Percentiles rank a stretch among this genome's conserved stretches.
phyloP scores from a whole-genome alignment of 2,329 filamentous ascomycete species.

The Diaporthe ilicicola region DNA sequence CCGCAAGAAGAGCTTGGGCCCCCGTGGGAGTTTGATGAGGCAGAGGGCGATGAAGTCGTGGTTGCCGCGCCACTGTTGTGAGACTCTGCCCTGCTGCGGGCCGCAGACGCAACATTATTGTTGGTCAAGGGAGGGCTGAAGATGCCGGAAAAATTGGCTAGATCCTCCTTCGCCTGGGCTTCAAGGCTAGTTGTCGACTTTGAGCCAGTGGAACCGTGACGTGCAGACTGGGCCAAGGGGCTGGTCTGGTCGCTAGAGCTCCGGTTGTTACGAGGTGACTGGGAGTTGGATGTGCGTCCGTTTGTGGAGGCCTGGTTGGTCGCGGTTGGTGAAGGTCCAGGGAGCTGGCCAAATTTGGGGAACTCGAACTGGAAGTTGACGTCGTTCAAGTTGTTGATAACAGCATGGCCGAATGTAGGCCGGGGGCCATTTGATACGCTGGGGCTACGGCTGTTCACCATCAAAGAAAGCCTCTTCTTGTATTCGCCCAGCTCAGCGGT shows the following conservation, averaged over 20 bases:
- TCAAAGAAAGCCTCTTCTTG: conserved; percentile 81
- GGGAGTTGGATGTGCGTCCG: conserved; percentile 30
- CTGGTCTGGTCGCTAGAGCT: conserved; percentile 45
- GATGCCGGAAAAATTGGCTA: conserved; percentile 64
- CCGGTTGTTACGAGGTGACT: conserved; percentile 34
- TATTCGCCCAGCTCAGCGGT: conserved; percentile 88
- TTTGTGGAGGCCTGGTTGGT: conserved; percentile 36
- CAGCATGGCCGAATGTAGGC: conserved; percentile 57
- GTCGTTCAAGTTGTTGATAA: conserved; percentile 69
- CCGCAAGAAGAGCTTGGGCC: conserved; percentile 74
- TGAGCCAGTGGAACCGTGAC: conserved; percentile 45
- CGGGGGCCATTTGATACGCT: conserved; percentile 45
- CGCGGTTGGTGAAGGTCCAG: conserved; percentile 49
- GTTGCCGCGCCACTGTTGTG: conserved; percentile 58
- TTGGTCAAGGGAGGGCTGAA: conserved; percentile 66
- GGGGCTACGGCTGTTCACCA: conserved; percentile 43
- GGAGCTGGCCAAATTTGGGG: conserved; percentile 86
- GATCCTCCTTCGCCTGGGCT: conserved; percentile 54
- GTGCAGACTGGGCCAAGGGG: conserved; percentile 39
- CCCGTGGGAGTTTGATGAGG: conserved; percentile 67
- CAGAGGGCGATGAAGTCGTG: conserved; percentile 71
- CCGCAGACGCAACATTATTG: conserved; percentile 52
- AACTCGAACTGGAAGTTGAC: conserved; percentile 96
- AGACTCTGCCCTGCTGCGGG: conserved; percentile 61
- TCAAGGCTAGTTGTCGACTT: conserved; percentile 45